Base-by-base conservation (phyloP, 805 yeast species). In the Candida jianshihensis region DNA sequence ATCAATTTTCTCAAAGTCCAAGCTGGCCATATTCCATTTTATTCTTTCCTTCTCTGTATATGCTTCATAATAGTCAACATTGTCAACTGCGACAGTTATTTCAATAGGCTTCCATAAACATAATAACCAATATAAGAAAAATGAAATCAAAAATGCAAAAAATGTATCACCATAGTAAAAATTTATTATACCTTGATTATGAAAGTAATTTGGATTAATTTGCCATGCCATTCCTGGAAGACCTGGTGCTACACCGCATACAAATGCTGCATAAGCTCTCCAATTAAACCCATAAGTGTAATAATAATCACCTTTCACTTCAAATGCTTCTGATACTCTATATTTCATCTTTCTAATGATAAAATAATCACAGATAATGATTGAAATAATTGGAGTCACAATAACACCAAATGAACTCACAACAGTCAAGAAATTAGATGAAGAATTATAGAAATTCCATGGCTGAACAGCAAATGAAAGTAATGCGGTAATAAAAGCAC, bases 181-280 rank as follows among this genome's bases (percentile, higher is more conserved):
- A 38, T 66, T 61, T 7, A 56, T 51, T 13, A 63, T 57, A n/a
- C 75, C 75, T 4, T 32, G 43, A 32, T 48, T 40, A 21, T 53
- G 44, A 39, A 59, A 54, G 20, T 46, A 49, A 17, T 40, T 32
- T n/a, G 55, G 41, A 34, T 51, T 61, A 31, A 54, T 57, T 47
- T 44, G 59, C 64, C 48, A 61, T 44, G 56, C 62, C 44, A 52
- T 59, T 25, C 78, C 78, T 4, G 78, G 78, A 19, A 73, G 38
- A 16, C 73, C 73, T 14, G 75, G 76, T 10, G 66, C 61, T 49
- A 64, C 57, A 22, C 69, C 67, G 5, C 54, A 42, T 5, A 62
- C 35, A 59, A 66, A 70, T 9, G 68, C 58, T 6, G 57, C 31
- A 16, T 62, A 38, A 5, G 71, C 64, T 40, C 69, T 57, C 56